Evolutionary conservation across 208 protist species (phyloP).

Genomic region (Crithidia acanthocephali): DNA sequence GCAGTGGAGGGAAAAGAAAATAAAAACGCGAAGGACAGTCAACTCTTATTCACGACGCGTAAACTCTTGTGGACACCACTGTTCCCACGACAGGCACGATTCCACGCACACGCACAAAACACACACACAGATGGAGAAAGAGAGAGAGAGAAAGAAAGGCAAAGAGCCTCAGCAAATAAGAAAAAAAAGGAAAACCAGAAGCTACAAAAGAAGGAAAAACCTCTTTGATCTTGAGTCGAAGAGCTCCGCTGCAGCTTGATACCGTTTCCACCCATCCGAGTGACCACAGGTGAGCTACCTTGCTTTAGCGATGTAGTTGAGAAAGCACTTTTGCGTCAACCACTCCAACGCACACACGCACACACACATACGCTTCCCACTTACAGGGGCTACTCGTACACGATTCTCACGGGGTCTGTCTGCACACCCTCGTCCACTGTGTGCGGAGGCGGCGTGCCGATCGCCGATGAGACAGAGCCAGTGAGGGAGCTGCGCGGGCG

Average conservation of each 20-base stretch:
- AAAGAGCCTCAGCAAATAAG: not conserved
- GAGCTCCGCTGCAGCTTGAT: no score
- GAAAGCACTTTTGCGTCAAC: no score
- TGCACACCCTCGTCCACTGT: conserved; percentile 55
- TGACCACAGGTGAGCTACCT: no score
- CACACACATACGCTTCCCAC: not conserved
- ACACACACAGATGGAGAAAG: not conserved
- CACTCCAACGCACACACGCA: not conserved
- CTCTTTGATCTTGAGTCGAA: no score
- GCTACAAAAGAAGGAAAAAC: not conserved
- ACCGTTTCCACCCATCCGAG: no score
- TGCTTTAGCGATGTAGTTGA: no score
- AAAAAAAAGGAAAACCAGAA: not conserved
- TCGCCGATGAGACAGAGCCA: conserved; percentile 2
- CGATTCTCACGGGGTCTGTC: conserved; percentile 68
- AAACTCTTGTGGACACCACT: no score
- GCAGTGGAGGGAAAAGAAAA: no score
- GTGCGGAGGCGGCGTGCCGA: not conserved
- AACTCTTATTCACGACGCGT: no score
- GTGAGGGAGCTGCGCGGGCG: not conserved
- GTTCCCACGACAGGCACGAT: not conserved
- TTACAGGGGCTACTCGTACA: conserved; percentile 26
- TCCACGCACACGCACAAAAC: not conserved
- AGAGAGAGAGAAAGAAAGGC: not conserved
- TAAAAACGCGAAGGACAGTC: no score